Conservation (phyloP, 129 eudicot species). For the Sambucus nigra region DNA sequence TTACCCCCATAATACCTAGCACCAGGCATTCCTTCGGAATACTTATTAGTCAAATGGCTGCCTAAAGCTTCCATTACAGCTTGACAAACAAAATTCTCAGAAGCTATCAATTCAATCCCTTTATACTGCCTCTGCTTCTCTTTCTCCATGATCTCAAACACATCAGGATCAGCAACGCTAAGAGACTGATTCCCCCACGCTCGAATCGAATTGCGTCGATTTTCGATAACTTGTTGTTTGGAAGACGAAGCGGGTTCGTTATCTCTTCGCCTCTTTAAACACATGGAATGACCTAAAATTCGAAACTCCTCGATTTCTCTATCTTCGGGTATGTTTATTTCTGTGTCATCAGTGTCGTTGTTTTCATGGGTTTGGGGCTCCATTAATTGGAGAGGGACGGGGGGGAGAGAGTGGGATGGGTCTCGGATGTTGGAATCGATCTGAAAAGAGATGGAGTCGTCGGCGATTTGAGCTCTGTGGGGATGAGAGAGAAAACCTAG, state of each 20-base stretch:
- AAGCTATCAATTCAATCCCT: constrained; percentile 85
- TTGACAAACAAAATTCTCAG: constrained; percentile 80
- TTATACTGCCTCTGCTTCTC: constrained; percentile 81
- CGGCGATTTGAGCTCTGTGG: constrained; percentile 34
- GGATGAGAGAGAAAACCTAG: constrained; percentile 41
- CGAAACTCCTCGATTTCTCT: constrained; percentile 44
- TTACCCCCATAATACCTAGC: constrained; percentile 84
- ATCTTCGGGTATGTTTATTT: constrained; percentile 28
- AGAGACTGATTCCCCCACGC: constrained; percentile 79
- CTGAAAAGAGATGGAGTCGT: constrained; percentile 61
- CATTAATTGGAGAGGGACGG: constrained; percentile 65
- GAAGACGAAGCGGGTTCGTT: constrained; percentile 26
- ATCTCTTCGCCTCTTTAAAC: constrained; percentile 65
- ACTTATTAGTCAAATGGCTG: constrained; percentile 74
- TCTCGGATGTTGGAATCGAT: constrained; percentile 55
- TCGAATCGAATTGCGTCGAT: constrained; percentile 42
- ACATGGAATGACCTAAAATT: constrained; percentile 81
- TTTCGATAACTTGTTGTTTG: constrained; percentile 32
- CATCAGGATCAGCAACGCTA: constrained; percentile 65
- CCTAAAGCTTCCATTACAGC: constrained; percentile 97
- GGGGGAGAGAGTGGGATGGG: constrained; percentile 21
- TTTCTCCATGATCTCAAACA: constrained; percentile 64
- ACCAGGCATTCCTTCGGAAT: constrained; percentile 94
- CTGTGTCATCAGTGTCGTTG: constrained; percentile 15
- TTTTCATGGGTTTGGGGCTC: constrained; percentile 36